Evolutionary conservation across 108 stramenopile species (phyloP).

Genomic region (Fragilaria crotonensis): DNA sequence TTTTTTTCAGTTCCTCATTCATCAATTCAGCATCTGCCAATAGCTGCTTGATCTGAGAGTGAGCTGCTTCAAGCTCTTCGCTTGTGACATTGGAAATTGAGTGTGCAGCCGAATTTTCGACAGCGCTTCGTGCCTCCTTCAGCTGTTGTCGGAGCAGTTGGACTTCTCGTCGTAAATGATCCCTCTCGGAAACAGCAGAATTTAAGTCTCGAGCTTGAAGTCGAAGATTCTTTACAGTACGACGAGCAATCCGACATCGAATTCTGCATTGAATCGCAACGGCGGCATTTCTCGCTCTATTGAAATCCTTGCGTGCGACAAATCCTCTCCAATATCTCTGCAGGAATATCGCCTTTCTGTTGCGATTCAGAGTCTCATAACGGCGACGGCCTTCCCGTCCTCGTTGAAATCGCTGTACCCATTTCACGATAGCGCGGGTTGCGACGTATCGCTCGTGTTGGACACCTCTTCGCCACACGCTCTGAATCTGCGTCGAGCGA

Average conservation of each 20-base stretch:
- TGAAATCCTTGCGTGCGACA: neutral
- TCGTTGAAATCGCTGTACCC: conserved; percentile 32
- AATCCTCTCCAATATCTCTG: conserved; percentile 28
- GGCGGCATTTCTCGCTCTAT: conserved; percentile 6
- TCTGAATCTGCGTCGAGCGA: conserved; percentile 7
- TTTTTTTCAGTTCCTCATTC: conserved; percentile 9
- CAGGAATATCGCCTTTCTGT: conserved; percentile 27
- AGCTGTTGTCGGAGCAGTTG: conserved; percentile 41
- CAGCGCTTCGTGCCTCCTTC: conserved; percentile 8
- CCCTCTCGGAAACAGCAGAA: conserved; percentile 40
- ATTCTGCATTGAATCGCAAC: conserved; percentile 35
- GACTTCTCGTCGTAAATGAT: conserved; percentile 46
- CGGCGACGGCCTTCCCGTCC: conserved; percentile 19
- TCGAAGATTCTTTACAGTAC: conserved; percentile 22
- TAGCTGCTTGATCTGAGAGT: conserved; percentile 19
- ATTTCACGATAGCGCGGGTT: conserved; percentile 8
- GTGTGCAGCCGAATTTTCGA: neutral
- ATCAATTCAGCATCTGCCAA: neutral
- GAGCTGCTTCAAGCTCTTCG: conserved; percentile 20
- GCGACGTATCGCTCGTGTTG: neutral
- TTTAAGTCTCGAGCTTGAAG: conserved; percentile 46
- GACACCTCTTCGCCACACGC: conserved; percentile 1
- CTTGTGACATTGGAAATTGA: neutral
- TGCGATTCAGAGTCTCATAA: conserved; percentile 18
- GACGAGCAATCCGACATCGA: conserved; percentile 25